Evolutionary conservation across 2,329 filamentous ascomycete genomes (phyloP), one percentile per base, ranked within the genome.

Genomic region (Colletotrichum sp.): DNA sequence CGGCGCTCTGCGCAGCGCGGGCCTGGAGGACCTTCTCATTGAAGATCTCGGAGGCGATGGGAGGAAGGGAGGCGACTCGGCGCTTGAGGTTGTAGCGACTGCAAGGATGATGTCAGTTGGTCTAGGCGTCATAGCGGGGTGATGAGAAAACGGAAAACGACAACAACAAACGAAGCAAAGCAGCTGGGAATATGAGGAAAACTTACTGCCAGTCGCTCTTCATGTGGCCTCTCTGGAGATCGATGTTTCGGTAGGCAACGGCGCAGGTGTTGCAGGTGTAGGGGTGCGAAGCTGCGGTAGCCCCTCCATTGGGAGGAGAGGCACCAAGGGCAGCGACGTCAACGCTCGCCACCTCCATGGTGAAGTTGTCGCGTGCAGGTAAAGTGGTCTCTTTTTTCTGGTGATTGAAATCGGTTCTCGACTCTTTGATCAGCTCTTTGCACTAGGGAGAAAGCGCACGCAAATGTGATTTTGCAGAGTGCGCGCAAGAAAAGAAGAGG

Each of bases 181-280:
- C 21, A 26, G 32, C 9, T n/a, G 44, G 18, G 68, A 34, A 75
- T 65, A 65, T 39, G 36, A 78, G 30, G 65, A 68, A 70, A 7
- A 93, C 95, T 87, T 90, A 97, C 94, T 99, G 96, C 97, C 97
- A 99, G 87, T 99, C 97, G 81, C 94, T 97, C 85, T 97, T 96
- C 97, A 99, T 99, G 84, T 99, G 97, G 49, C 92, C 93, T 84
- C 97, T 93, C 87, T 99, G 97, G 72, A 98, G 90, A 83, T 99
- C 96, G 84, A 95, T 96, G 83, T 95, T 96, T 79, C 96, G 94
- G 87, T 99, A 99, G 69, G 96, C 97, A 80, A 99, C 96, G 84
- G 98, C 95, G 84, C 97, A 99, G 75, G 96, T 97, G 86, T 99
- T 99, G 92, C 97, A 99, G 72, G 96, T 99, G 87, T 96, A 99